Evolutionary conservation across 495 filamentous ascomycete species (phyloP).

Genomic region (Terfezia boudieri): DNA sequence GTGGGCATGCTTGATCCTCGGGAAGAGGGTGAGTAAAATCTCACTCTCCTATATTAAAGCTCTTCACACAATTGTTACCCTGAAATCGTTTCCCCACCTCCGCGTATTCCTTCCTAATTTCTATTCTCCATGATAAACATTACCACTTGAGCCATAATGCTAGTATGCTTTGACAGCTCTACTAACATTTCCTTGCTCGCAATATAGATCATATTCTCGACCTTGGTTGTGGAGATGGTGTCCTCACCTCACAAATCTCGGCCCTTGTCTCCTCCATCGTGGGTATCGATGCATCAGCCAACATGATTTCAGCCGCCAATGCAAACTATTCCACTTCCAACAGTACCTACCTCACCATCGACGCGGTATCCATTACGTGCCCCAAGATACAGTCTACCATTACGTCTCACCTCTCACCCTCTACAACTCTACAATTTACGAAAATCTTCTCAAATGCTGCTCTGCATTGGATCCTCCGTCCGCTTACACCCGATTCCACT

Average conservation of each 20-base stretch:
- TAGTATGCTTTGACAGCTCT: too few relatives aligned
- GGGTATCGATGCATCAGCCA: slow-evolving; percentile 41
- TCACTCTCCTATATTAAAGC: too few relatives aligned
- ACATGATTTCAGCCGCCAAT: slow-evolving; percentile 39
- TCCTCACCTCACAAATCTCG: slow-evolving; percentile 36
- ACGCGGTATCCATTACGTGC: slow-evolving; percentile 16
- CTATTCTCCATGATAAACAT: too few relatives aligned
- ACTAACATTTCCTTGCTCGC: too few relatives aligned
- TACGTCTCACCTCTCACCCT: too few relatives aligned
- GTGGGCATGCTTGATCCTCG: slow-evolving; percentile 39
- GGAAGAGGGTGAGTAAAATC: not conserved
- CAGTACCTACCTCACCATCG: slow-evolving; percentile 23
- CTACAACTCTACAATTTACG: slow-evolving; percentile 23
- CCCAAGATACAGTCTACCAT: too few relatives aligned
- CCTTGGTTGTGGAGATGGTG: slow-evolving; percentile 54
- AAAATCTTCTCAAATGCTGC: slow-evolving; percentile 65
- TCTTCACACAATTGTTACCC: too few relatives aligned
- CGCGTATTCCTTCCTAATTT: too few relatives aligned
- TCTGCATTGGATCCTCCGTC: slow-evolving; percentile 52
- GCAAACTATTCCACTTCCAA: slow-evolving; percentile 19
- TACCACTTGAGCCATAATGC: too few relatives aligned
- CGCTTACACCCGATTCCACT: slow-evolving; percentile 17
- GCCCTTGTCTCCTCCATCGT: slow-evolving; percentile 27
- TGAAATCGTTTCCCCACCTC: too few relatives aligned
- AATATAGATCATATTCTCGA: slow-evolving; percentile 39